Evolutionary conservation across 2,329 filamentous ascomycete genomes (phyloP).

Genomic region (Hortaea werneckii): DNA sequence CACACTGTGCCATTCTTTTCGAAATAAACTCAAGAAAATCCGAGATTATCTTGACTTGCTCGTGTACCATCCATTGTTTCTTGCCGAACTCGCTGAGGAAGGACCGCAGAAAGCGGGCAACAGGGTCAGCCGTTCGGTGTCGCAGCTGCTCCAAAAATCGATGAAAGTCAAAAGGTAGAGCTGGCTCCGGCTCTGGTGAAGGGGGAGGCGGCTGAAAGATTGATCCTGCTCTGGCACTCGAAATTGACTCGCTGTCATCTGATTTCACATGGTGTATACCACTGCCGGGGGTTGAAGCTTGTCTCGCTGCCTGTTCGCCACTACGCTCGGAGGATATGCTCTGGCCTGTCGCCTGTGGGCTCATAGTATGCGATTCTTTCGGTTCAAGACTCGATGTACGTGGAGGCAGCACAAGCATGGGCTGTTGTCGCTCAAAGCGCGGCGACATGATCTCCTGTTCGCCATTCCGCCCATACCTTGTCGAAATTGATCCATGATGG

Average conservation of each 20-base stretch:
- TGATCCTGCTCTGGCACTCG: slow-evolving; percentile 23
- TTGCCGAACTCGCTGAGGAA: slow-evolving; percentile 93
- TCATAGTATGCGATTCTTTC: slow-evolving; percentile 15
- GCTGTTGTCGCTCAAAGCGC: slow-evolving; percentile 69
- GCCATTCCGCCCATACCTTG: slow-evolving; percentile 54
- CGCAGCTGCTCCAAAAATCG: slow-evolving; percentile 90
- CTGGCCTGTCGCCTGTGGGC: slow-evolving; percentile 15
- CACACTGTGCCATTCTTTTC: slow-evolving; percentile 95
- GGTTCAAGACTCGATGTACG: slow-evolving; percentile 80
- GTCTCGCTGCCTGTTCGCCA: slow-evolving; percentile 2
- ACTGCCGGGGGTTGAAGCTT: slow-evolving; percentile 15
- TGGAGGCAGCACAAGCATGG: slow-evolving; percentile 67
- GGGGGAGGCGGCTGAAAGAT: slow-evolving; percentile 51
- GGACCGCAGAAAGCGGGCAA: slow-evolving; percentile 88
- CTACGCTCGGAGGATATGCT: slow-evolving; percentile 8
- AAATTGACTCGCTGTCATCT: slow-evolving; percentile 19
- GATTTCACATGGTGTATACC: slow-evolving; percentile 13
- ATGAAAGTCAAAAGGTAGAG: slow-evolving; percentile 92
- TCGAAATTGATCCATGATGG: slow-evolving; percentile 93
- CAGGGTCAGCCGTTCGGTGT: slow-evolving; percentile 94
- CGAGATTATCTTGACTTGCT: slow-evolving; percentile 97
- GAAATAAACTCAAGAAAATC: slow-evolving; percentile 95
- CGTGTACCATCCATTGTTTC: slow-evolving; percentile 98
- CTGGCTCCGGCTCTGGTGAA: slow-evolving; percentile 56
- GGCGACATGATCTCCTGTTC: slow-evolving; percentile 84